These are phyloP conservation scores for Trichoderma guizhouense DNA, from an alignment of 2,329 filamentous ascomycete genomes.

Conservation along the genomic window DNA sequence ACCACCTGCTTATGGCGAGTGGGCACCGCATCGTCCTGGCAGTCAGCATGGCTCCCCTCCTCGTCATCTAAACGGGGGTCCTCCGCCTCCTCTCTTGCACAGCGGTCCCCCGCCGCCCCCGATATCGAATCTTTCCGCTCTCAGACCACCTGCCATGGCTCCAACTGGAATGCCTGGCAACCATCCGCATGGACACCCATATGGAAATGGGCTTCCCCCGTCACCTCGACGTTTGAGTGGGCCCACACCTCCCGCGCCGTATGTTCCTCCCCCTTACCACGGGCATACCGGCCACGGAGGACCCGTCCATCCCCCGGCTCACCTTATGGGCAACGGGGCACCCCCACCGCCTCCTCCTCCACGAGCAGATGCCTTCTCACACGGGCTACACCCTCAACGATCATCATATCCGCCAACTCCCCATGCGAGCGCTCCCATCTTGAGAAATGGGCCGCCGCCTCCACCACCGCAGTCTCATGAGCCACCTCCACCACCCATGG, in stretches of 20 bases:
- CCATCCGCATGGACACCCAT: slow-evolving; percentile 38
- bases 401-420: slow-evolving; percentile 39
- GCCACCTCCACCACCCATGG: slow-evolving; percentile 26
- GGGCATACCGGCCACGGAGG: slow-evolving; percentile 22
- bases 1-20: slow-evolving; percentile 39
- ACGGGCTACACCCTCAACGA: slow-evolving; percentile 41
- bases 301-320: slow-evolving; percentile 28
- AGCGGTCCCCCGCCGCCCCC: slow-evolving; percentile 26
- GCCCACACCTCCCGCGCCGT: slow-evolving; percentile 41
- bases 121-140: slow-evolving; percentile 39
- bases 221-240: slow-evolving; percentile 48
- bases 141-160: slow-evolving; percentile 49
- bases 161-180: slow-evolving; percentile 35
- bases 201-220: slow-evolving; percentile 44
- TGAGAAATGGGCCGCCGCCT: slow-evolving; percentile 36
- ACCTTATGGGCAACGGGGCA: slow-evolving; percentile 33
- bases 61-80: slow-evolving; percentile 50
- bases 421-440: slow-evolving; percentile 44
- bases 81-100: slow-evolving; percentile 35
- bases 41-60: slow-evolving; percentile 48
- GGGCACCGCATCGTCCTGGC: slow-evolving; percentile 44
- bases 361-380: slow-evolving; percentile 36
- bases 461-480: slow-evolving; percentile 21
- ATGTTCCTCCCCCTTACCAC: slow-evolving; percentile 37
- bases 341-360: slow-evolving; percentile 24